These are phyloP conservation scores for Aspergillus hancockii DNA, from an alignment of 495 filamentous ascomycete genomes.

Conservation along the genomic window DNA sequence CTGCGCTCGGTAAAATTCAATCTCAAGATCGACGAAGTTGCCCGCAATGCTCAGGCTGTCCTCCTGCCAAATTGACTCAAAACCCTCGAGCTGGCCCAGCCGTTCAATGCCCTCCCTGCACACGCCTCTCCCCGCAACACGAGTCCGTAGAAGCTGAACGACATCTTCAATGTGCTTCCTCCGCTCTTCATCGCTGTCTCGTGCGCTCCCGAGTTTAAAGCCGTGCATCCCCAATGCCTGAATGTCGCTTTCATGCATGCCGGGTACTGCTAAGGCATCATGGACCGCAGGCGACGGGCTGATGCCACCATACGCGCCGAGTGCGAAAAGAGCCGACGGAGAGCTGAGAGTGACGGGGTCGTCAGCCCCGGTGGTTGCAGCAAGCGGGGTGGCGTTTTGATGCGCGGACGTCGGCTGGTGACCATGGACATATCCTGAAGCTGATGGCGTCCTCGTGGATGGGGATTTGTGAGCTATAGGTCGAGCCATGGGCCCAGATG, in stretches of 20 bases:
- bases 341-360: slow-evolving; percentile 48
- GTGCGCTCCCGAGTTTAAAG: slow-evolving; percentile 40
- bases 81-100: slow-evolving; percentile 66
- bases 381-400: slow-evolving; percentile 47
- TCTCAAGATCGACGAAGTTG: slow-evolving; percentile 55
- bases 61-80: slow-evolving; percentile 74
- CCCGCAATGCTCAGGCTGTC: slow-evolving; percentile 73
- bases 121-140: slow-evolving; percentile 56
- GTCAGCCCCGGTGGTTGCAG: slow-evolving; percentile 33
- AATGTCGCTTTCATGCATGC: slow-evolving; percentile 48
- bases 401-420: slow-evolving; percentile 36
- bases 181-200: slow-evolving; percentile 56
- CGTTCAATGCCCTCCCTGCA: slow-evolving; percentile 81
- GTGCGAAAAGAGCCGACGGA: slow-evolving; percentile 45
- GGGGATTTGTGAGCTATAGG: slow-evolving; percentile 48
- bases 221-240: slow-evolving; percentile 45
- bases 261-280: slow-evolving; percentile 39
- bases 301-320: slow-evolving; percentile 45
- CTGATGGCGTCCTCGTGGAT: slow-evolving; percentile 44
- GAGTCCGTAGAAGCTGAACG: slow-evolving; percentile 40
- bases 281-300: slow-evolving; percentile 44
- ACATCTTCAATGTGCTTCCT: slow-evolving; percentile 52
- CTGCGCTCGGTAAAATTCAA: slow-evolving; percentile 47
- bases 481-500: slow-evolving; percentile 40
- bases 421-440: slow-evolving; percentile 32